Evolutionary conservation across 495 filamentous ascomycete genomes (phyloP).

Genomic region (Penicillium maclennaniae): DNA sequence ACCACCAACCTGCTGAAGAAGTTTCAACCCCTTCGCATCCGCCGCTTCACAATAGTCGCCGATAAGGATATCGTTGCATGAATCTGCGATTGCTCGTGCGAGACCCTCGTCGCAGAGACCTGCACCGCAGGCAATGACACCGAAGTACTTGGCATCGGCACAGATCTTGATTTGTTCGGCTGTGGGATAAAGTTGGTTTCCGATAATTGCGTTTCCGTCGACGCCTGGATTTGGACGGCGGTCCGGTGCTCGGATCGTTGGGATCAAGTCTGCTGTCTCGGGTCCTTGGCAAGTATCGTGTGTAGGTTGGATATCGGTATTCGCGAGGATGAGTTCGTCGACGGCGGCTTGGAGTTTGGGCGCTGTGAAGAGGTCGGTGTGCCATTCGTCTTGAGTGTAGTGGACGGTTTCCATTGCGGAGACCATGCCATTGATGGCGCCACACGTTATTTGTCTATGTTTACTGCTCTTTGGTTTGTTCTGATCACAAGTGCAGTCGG

Average conservation of each 20-base stretch:
- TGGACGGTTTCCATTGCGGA: constrained; percentile 4
- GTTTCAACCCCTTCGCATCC: constrained; percentile 1
- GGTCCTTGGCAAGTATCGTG: constrained; percentile 9
- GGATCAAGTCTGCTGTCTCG: constrained; percentile 3
- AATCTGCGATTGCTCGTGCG: constrained; percentile 15
- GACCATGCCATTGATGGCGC: not conserved
- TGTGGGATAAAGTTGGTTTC: constrained; percentile 13
- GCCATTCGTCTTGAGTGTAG: constrained; percentile 5
- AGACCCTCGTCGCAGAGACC: constrained; percentile 13
- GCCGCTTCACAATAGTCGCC: constrained; percentile 25
- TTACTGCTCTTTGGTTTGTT: too few relatives aligned
- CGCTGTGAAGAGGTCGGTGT: constrained; percentile 6
- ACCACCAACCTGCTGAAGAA: constrained; percentile 15
- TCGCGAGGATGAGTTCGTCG: constrained; percentile 10
- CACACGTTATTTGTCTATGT: not conserved
- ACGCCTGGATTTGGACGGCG: constrained; percentile 8
- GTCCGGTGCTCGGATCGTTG: constrained; percentile 17
- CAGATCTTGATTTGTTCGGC: constrained; percentile 19
- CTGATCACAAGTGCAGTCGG: too few relatives aligned
- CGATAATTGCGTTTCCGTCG: constrained; percentile 5
- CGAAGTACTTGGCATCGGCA: constrained; percentile 21
- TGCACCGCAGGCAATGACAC: constrained; percentile 8
- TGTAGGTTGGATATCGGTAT: constrained; percentile 7
- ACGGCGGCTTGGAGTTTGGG: constrained; percentile 8
- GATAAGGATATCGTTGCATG: constrained; percentile 20